Evolutionary conservation across 2,329 filamentous ascomycete species (phyloP).

Genomic region (Pseudogymnoascus sp.): DNA sequence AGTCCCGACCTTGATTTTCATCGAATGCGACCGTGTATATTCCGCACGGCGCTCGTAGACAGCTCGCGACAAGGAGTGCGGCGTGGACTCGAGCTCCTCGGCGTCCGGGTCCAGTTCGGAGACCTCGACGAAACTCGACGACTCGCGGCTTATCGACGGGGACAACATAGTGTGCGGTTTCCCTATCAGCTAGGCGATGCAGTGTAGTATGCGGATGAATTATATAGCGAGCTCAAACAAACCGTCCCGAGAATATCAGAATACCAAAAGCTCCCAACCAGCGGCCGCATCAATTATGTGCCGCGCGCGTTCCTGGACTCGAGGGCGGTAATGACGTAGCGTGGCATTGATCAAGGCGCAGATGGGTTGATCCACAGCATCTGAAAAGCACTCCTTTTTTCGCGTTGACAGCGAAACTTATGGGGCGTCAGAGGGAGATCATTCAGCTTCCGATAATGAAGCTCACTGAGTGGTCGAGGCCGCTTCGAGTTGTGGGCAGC

Average conservation of each 20-base stretch:
- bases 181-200: not conserved
- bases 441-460: not conserved
- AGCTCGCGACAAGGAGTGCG: constrained; percentile 55
- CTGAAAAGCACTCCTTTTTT: not conserved
- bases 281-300: not conserved
- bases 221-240: not conserved
- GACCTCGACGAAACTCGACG: not conserved
- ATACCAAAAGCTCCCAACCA: not conserved
- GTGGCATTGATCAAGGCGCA: not conserved
- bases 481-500: not conserved
- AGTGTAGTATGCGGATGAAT: not conserved
- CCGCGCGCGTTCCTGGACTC: not conserved
- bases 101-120: not conserved
- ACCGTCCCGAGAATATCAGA: not conserved
- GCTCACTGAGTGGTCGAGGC: not conserved
- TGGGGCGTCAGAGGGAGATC: not conserved
- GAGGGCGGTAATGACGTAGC: not conserved
- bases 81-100: constrained; percentile 32
- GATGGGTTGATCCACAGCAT: not conserved
- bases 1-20: constrained; percentile 83
- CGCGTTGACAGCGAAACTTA: not conserved
- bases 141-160: constrained; percentile 3
- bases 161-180: not conserved
- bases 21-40: constrained; percentile 66
- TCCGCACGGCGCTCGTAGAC: constrained; percentile 70